A percentile compares a stretch with the other conserved stretches of the same genome.
Evolutionary conservation across 1,284 basidiomycete genomes (phyloP).

Genomic region (Cutaneotrichosporon sp.): DNA sequence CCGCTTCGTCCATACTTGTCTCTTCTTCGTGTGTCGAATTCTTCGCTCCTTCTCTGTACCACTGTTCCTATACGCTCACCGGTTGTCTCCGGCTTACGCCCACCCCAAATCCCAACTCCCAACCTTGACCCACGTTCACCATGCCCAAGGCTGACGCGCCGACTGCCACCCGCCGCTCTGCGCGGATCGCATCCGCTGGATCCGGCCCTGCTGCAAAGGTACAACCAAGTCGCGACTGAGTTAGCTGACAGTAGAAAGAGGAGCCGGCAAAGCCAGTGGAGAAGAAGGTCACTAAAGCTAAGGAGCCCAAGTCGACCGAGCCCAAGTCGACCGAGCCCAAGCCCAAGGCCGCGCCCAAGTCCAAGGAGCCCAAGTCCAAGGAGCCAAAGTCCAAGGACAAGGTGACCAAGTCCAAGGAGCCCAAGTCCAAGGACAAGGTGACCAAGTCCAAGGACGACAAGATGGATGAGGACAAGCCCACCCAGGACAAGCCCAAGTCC

Average conservation of each 20-base stretch:
- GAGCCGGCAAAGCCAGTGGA: conserved; percentile 7
- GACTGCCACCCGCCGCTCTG: conserved; percentile 22
- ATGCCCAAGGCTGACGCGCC: conserved; percentile 30
- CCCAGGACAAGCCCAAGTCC: conserved; percentile 10
- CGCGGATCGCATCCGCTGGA: conserved; percentile 38
- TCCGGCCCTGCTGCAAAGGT: conserved; percentile 27
- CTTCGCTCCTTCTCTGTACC: background rate
- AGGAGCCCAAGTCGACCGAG: conserved; percentile 12
- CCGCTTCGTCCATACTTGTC: background rate
- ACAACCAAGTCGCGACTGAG: no score
- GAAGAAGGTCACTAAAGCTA: conserved; percentile 7
- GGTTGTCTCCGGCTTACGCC: background rate
- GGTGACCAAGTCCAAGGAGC: conserved; percentile 5
- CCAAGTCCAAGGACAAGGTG: conserved; percentile 16
- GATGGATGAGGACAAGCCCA: conserved; percentile 27
- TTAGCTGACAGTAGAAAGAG: conserved; percentile 13
- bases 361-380: conserved; percentile 10
- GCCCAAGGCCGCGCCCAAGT: conserved; percentile 4
- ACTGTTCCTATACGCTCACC: background rate
- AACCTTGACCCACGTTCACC: conserved; percentile 7
- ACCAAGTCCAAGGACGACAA: conserved; percentile 14
- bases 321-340: conserved; percentile 8
- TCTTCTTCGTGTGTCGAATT: background rate
- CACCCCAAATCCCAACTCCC: background rate
- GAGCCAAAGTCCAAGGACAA: conserved; percentile 19